phyloP scores from a whole-genome alignment of 1,284 basidiomycete genomes.

The Apiotrichum akiyoshidainum region DNA sequence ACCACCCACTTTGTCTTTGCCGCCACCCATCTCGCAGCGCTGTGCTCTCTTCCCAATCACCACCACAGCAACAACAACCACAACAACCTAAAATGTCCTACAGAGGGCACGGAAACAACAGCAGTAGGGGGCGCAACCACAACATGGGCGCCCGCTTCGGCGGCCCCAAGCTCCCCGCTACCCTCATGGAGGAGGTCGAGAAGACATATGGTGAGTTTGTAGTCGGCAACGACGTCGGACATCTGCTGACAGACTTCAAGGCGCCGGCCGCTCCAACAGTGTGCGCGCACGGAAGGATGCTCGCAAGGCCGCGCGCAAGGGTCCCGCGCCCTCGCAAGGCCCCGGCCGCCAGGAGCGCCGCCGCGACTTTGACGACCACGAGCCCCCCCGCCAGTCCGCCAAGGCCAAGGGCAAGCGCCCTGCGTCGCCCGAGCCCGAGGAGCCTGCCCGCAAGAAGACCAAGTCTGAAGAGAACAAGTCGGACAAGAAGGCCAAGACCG shows the following conservation, averaged over 20 bases:
- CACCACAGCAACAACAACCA: not conserved
- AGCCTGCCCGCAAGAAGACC: conserved; percentile 22
- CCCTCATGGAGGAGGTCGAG: conserved; percentile 39
- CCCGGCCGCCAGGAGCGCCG: conserved; percentile 3
- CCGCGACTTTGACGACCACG: not conserved
- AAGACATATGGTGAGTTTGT: conserved; percentile 26
- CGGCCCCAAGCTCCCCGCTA: conserved; percentile 36
- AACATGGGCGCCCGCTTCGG: not conserved
- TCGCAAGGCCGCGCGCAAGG: conserved; percentile 22
- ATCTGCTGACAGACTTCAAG: conserved; percentile 4
- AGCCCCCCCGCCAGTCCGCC: not conserved
- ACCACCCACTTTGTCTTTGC: not conserved
- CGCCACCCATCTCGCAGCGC: not conserved
- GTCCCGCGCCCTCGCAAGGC: conserved; percentile 33
- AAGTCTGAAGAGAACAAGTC: conserved; percentile 3
- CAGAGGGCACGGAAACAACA: not conserved
- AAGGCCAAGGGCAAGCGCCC: conserved; percentile 15
- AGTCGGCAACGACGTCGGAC: not conserved
- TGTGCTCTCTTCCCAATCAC: not conserved
- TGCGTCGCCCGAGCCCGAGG: conserved; percentile 12
- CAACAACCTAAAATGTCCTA: not conserved
- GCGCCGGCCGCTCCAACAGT: conserved; percentile 1
- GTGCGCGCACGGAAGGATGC: conserved; percentile 15
- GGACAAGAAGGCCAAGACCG: conserved; percentile 20
- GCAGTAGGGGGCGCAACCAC: not conserved